phyloP scores from a whole-genome alignment of 2,329 filamentous ascomycete genomes.

The Sclerotinia trifoliorum region DNA sequence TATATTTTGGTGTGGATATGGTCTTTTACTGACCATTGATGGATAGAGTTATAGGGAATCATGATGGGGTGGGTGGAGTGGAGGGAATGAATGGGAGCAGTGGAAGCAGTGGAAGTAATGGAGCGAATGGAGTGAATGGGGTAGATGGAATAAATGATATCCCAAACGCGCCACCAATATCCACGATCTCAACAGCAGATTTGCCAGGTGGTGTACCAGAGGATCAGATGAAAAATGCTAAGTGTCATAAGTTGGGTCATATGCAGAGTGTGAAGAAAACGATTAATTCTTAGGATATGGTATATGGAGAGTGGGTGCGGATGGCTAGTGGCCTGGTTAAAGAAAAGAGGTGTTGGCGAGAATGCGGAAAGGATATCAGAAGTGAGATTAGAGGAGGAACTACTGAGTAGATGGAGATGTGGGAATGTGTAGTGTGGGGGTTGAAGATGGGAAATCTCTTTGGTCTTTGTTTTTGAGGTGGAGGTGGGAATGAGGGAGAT shows the following conservation, averaged over 20 bases:
- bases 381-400: too few relatives aligned
- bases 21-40: neutral
- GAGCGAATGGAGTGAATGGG: too few relatives aligned
- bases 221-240: slow-evolving; percentile 36
- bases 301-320: too few relatives aligned
- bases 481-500: neutral
- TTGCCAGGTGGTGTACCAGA: slow-evolving; percentile 45
- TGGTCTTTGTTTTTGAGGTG: too few relatives aligned
- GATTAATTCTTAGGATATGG: slow-evolving; percentile 3
- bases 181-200: slow-evolving; percentile 41
- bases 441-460: neutral
- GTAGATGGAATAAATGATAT: neutral
- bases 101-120: neutral
- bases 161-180: neutral
- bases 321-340: too few relatives aligned
- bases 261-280: slow-evolving; percentile 31
- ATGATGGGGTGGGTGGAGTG: neutral
- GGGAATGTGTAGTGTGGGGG: neutral
- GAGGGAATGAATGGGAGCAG: too few relatives aligned
- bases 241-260: slow-evolving; percentile 32
- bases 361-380: too few relatives aligned
- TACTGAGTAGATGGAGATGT: neutral
- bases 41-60: slow-evolving; percentile 1
- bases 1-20: neutral
- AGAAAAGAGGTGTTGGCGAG: too few relatives aligned